Evolutionary conservation across 805 yeast genomes (phyloP).

Genomic region (Wickerhamiella occidentalis): DNA sequence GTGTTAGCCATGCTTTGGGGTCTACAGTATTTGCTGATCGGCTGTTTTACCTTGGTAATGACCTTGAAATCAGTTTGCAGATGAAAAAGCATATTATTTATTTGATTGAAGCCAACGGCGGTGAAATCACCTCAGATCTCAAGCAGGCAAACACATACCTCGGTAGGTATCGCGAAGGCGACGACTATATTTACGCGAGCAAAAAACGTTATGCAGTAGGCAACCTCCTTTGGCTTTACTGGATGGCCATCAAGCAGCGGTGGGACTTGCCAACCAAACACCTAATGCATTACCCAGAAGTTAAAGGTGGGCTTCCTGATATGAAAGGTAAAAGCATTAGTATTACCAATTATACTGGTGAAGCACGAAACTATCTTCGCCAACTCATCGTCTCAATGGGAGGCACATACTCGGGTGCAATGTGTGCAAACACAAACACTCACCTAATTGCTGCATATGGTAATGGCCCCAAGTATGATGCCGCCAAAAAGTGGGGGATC

Average conservation of each 20-base stretch:
- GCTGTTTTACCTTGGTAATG: constrained; percentile 40
- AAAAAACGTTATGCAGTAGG: constrained; percentile 39
- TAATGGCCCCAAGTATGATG: constrained; percentile 60
- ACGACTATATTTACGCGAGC: constrained; percentile 39
- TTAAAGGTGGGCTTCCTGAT: constrained; percentile 38
- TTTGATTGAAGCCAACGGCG: constrained; percentile 45
- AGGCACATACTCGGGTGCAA: constrained; percentile 58
- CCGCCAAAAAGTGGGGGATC: constrained; percentile 59
- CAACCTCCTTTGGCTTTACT: constrained; percentile 63
- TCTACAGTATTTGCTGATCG: constrained; percentile 32
- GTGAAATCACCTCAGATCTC: constrained; percentile 30
- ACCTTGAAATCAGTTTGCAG: constrained; percentile 41
- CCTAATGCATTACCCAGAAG: constrained; percentile 61
- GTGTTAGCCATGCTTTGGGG: constrained; percentile 19
- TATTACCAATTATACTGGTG: constrained; percentile 75
- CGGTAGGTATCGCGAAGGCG: constrained; percentile 52
- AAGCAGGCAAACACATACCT: constrained; percentile 38
- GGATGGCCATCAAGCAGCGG: constrained; percentile 42
- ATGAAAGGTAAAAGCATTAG: constrained; percentile 47
- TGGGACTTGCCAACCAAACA: constrained; percentile 46
- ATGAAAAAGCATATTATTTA: constrained; percentile 31
- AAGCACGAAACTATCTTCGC: constrained; percentile 62
- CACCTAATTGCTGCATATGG: constrained; percentile 58
- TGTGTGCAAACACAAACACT: constrained; percentile 51
- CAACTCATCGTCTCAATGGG: constrained; percentile 56